phyloP scores from a whole-genome alignment of 1,139 yeast species.

The Arxiozyma heterogenica region DNA sequence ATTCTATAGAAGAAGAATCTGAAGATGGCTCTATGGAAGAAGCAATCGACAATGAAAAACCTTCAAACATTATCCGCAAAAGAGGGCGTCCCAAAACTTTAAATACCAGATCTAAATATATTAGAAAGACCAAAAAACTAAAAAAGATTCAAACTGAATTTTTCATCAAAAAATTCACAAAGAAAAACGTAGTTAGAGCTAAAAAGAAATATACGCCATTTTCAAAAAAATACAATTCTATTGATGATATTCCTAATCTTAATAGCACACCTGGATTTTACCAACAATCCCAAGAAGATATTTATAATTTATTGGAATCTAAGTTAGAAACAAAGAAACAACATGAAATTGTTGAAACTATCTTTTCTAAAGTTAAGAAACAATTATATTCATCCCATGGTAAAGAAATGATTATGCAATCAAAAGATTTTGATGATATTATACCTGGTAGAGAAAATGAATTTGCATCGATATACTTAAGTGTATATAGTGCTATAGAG shows the following conservation, averaged over 20 bases:
- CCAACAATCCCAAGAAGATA: constrained; percentile 18
- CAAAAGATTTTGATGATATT: constrained; percentile 23
- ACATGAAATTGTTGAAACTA: constrained; percentile 27
- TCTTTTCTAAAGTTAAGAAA: constrained; percentile 29
- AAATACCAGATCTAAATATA: background rate
- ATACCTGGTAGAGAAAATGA: constrained; percentile 88
- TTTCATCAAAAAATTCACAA: constrained; percentile 24
- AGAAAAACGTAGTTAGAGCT: constrained; percentile 28
- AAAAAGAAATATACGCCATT: constrained; percentile 31
- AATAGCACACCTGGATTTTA: constrained; percentile 24
- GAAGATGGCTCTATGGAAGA: constrained; percentile 2
- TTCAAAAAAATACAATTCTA: constrained; percentile 25
- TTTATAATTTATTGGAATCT: constrained; percentile 23
- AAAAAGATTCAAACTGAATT: constrained; percentile 6
- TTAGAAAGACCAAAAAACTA: background rate
- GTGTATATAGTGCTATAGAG: constrained; percentile 66
- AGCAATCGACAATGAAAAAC: background rate
- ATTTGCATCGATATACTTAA: constrained; percentile 60
- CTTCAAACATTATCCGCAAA: background rate
- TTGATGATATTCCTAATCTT: constrained; percentile 28
- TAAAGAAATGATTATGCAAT: constrained; percentile 26
- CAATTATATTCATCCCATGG: constrained; percentile 29
- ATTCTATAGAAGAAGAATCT: background rate
- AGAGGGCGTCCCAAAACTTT: constrained; percentile 2
- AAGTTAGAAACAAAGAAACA: constrained; percentile 22